These are phyloP conservation scores for Gonapodya prolifera DNA, from an alignment of 192 early-diverging fungal genomes.

Conservation along the genomic window DNA sequence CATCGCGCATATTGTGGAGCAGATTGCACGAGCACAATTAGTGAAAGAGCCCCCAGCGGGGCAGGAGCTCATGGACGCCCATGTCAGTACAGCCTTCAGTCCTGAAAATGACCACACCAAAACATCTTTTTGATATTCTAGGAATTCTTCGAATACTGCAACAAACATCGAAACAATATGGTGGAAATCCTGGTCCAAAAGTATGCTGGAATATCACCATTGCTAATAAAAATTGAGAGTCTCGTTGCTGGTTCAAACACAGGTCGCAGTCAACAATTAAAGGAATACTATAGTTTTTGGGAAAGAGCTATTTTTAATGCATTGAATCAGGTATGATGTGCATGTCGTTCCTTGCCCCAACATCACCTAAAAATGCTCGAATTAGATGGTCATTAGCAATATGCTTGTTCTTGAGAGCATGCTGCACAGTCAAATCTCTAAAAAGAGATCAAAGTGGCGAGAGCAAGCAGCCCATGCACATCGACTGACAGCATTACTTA, in stretches of 20 bases:
- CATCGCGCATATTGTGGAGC: conserved; percentile 35
- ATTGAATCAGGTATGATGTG: conserved; percentile 6
- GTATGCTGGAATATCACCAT: conserved; percentile 42
- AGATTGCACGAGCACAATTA: conserved; percentile 29
- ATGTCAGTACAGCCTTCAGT: conserved; percentile 30
- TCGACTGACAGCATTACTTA: conserved; percentile 6
- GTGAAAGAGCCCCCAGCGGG: conserved; percentile 31
- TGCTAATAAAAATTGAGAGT: conserved; percentile 50
- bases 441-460: conserved; percentile 16
- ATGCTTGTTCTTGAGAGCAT: conserved; percentile 30
- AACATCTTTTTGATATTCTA: conserved; percentile 7
- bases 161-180: conserved; percentile 28
- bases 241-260: conserved; percentile 50
- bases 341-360: background rate
- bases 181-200: conserved; percentile 36
- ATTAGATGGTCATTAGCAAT: conserved; percentile 43
- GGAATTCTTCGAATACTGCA: conserved; percentile 49
- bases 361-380: background rate
- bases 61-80: conserved; percentile 39
- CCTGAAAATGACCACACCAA: background rate
- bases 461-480: conserved; percentile 4
- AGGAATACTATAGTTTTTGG: conserved; percentile 48
- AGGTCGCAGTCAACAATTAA: conserved; percentile 40
- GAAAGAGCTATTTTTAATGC: conserved; percentile 31
- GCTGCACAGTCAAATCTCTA: conserved; percentile 10